These are phyloP conservation scores for Fraxinus velutina DNA, from an alignment of 305 asterid genomes.

Conservation along the genomic window DNA sequence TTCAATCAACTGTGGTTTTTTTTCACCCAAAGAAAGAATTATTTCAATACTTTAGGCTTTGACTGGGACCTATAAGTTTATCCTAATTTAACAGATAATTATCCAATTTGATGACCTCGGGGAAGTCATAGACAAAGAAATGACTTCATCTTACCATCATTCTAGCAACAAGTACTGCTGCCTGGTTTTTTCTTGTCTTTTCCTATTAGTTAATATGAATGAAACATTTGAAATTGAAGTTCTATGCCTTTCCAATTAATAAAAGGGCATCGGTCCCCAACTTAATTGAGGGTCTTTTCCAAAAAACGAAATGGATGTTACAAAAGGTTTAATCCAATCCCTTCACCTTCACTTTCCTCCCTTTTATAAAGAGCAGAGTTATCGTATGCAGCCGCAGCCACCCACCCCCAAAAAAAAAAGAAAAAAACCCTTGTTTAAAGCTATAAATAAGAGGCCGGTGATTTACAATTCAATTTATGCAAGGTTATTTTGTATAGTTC, in stretches of 20 bases:
- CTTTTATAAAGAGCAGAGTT: no score
- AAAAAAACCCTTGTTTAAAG: no score
- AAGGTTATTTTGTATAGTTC: neutral
- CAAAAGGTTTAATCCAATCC: no score
- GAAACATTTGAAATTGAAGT: neutral
- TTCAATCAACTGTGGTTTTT: no score
- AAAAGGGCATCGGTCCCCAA: neutral
- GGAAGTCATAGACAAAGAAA: neutral
- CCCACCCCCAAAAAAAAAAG: no score
- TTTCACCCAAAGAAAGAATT: no score
- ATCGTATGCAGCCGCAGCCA: no score
- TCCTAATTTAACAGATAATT: neutral
- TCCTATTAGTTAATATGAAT: neutral
- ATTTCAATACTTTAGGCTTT: no score
- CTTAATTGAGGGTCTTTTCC: neutral
- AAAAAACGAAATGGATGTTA: no score
- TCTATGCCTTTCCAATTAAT: neutral
- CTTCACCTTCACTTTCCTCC: no score
- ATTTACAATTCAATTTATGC: neutral
- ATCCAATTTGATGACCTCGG: neutral
- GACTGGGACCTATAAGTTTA: no score
- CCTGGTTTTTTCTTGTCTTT: neutral
- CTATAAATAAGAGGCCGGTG: neutral
- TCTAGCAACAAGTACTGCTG: neutral
- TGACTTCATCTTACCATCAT: neutral